Base-by-base conservation (phyloP, 768 basidiomycete species). In the Terana coerulea region DNA sequence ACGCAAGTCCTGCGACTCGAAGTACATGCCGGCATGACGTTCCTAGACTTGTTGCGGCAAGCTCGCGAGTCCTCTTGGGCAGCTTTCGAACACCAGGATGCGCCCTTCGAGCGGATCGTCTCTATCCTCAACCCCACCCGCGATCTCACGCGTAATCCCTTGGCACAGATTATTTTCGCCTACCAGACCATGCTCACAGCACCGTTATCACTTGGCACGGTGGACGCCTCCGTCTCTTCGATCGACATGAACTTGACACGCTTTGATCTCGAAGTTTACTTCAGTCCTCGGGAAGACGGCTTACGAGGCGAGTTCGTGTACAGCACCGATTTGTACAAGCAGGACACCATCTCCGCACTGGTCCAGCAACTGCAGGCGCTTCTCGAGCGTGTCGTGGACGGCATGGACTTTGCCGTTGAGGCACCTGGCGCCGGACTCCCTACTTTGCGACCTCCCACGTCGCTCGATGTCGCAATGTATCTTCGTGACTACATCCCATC, bases 81-180 rank as follows among this genome's bases (percentile, higher is more conserved):
- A 3, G 45, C 45, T 4, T 31, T 34, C 30, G 45, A 47, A 22
- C 26, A 47, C 22, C 26, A 28, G 26, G 45, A 47, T 21, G 7
- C 34, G 31, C 45, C 45, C 3, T 47, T 47, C 45, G 45, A 47
- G 26, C 26, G 30, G 12, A 19, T 47, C 31, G 45, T 47, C 30
- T 8, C 45, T 17, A 28, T 30, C 24, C 45, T 19, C 6, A 22
- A 28, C 19, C 45, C 45, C 5, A 34, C 31, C 2, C 45, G 45
- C 22, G 45, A 47, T 19, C 45, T 47, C 6, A 11, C 12, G 5
- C 30, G 30, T 15, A 34, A 7, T 24, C 29, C 45, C 6, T 22
- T 47, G 30, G 45, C 31, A 5, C 45, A 47, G 30, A 30, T 47
- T 14, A 14, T 40, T 24, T 22, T 40, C 39, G 39, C 39, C 3